phyloP scores from a whole-genome alignment of 2,329 filamentous ascomycete species.

The Microcyclospora pomicola region DNA sequence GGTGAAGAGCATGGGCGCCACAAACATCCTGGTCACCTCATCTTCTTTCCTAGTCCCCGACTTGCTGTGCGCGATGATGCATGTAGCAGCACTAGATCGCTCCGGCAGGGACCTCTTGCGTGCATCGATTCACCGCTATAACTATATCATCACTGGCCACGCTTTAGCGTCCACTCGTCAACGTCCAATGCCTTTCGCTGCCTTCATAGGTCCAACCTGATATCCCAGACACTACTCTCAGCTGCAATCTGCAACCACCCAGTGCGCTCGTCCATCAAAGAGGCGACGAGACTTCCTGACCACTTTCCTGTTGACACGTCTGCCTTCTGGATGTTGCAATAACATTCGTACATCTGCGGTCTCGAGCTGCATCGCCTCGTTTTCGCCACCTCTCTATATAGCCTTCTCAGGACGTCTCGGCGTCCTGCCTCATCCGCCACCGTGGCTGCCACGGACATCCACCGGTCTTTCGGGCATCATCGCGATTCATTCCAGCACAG shows the following conservation, averaged over 20 bases:
- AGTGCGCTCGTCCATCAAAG: too few relatives aligned
- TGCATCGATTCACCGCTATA: constrained; percentile 11
- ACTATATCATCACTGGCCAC: constrained; percentile 8
- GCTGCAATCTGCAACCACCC: neutral
- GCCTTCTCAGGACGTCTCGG: constrained; percentile 9
- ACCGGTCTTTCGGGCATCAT: constrained; percentile 6
- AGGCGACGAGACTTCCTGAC: too few relatives aligned
- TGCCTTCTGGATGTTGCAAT: neutral
- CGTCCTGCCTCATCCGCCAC: constrained; percentile 16
- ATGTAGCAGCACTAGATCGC: constrained; percentile 5
- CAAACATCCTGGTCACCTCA: neutral
- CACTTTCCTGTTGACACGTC: too few relatives aligned
- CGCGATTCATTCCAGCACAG: too few relatives aligned
- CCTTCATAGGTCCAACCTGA: constrained; percentile 8
- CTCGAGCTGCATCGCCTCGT: neutral
- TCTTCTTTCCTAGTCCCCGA: neutral
- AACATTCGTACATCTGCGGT: neutral
- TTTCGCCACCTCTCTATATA: neutral
- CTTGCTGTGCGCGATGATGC: constrained; percentile 10
- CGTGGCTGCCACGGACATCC: constrained; percentile 19
- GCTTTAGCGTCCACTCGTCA: constrained; percentile 8
- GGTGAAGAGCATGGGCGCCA: neutral
- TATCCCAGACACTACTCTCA: constrained; percentile 2
- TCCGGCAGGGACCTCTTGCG: constrained; percentile 4
- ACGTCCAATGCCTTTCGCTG: constrained; percentile 5